Base-by-base conservation (phyloP, 1,284 basidiomycete species). In the Marasmius oreades region DNA sequence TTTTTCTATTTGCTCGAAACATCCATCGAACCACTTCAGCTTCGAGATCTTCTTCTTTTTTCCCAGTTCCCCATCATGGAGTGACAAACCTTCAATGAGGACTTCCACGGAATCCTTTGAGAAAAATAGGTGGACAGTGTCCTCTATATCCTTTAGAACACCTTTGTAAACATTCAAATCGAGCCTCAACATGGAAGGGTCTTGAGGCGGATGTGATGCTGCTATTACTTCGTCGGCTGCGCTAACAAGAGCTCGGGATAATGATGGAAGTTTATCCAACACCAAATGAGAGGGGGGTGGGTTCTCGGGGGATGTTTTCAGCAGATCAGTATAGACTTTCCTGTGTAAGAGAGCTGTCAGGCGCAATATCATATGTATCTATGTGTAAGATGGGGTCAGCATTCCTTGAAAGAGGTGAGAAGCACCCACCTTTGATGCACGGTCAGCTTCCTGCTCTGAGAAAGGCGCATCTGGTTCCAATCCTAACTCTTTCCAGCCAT, bases 401-500 rank as follows among this genome's bases (percentile, higher is more conserved):
- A 55, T 52, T 31, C 18, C 12, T 36, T 16, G 11, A 52, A 22
- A 28, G 22, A 57, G 42, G 16, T 28, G 51, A 11, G 34, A 51
- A 47, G 44, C 31, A 64, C 70, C 23, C 55, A 85, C 85, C 73
- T 80, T 80, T 63, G 79, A 77, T 23, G 80, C 70, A 48, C 79
- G 73, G 23, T 73, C 71, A 22, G 79, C 61, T 62, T 86, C 85
- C 44, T 68, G 63, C 3, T 65, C 54, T 34, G 70, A 68, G 65
- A 85, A 69, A 34, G 68, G 73, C 43, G 67, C 62, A 23, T 64
- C 64, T 12, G 71, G 67, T 1, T 63, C 73, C 10, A 89, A 67
- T 2, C 82, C 86, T 11, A 88, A 70, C 60, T 88, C 88, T 57
- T 79, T 80, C 86, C 85, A 88, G 10, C 84, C 87, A 63, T 85